Evolutionary conservation across 106 monocot species (phyloP).

Genomic region (Dendrobium officinale): DNA sequence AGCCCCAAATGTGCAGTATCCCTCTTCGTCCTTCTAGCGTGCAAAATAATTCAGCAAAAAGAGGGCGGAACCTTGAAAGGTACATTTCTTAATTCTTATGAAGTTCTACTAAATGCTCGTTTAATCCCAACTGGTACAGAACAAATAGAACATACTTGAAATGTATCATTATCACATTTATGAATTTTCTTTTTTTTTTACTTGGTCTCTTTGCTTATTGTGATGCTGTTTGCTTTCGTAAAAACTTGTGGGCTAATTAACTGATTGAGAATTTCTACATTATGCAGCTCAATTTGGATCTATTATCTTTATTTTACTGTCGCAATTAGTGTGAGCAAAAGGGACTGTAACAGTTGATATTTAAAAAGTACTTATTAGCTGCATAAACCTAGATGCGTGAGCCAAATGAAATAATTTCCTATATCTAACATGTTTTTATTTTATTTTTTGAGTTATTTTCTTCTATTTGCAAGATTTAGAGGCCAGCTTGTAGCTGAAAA

Average conservation of each 20-base stretch:
- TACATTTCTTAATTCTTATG: conserved; percentile 8
- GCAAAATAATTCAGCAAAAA: conserved; percentile 33
- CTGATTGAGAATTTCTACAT: not conserved
- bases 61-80: conserved; percentile 36
- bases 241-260: not conserved
- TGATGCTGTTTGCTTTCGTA: not conserved
- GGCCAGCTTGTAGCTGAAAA: not conserved
- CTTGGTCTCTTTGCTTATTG: not conserved
- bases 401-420: not conserved
- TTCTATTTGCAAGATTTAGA: not conserved
- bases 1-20: conserved; percentile 40
- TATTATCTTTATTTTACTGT: not conserved
- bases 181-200: not conserved
- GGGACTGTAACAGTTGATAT: not conserved
- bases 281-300: not conserved
- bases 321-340: not conserved
- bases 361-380: not conserved
- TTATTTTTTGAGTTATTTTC: not conserved
- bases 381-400: not conserved
- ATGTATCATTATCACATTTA: not conserved
- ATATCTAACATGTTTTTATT: not conserved
- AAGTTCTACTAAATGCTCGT: not conserved
- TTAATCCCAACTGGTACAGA: not conserved
- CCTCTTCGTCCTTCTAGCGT: conserved; percentile 18
- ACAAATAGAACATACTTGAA: not conserved